Evolutionary conservation across 352 stramenopile genomes (phyloP).

Genomic region (Nothophytophthora sp.): DNA sequence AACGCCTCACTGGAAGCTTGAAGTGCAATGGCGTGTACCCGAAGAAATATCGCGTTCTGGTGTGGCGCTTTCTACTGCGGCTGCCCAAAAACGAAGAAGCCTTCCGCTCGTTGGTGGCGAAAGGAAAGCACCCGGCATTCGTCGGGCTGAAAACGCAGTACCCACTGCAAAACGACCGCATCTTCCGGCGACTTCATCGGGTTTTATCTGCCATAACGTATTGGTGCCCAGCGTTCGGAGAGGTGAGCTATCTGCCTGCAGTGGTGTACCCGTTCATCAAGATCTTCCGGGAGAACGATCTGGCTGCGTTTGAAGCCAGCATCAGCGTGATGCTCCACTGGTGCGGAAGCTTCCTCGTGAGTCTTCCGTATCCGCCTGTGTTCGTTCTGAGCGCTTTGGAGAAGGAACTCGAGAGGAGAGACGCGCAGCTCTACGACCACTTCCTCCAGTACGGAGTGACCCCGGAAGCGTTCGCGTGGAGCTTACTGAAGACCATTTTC

Average conservation of each 20-base stretch:
- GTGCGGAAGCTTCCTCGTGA: constrained; percentile 79
- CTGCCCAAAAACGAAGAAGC: constrained; percentile 85
- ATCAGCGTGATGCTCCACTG: constrained; percentile 87
- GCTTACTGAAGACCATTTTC: constrained; percentile 86
- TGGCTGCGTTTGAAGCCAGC: constrained; percentile 90
- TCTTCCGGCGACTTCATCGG: constrained; percentile 77
- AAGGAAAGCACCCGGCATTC: constrained; percentile 79
- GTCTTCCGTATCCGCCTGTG: constrained; percentile 82
- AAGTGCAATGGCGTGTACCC: constrained; percentile 77
- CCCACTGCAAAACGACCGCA: constrained; percentile 70
- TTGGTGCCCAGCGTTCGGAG: constrained; percentile 91
- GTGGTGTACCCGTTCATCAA: constrained; percentile 91
- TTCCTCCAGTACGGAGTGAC: constrained; percentile 65
- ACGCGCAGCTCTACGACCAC: constrained; percentile 78
- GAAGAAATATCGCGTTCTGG: constrained; percentile 79
- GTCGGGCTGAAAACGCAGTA: constrained; percentile 71
- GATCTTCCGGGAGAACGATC: constrained; percentile 83
- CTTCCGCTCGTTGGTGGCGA: constrained; percentile 71
- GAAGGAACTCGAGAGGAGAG: constrained; percentile 60
- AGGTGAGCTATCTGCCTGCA: constrained; percentile 80
- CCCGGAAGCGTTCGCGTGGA: constrained; percentile 81
- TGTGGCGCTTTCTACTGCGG: constrained; percentile 83
- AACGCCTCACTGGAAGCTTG: constrained; percentile 62
- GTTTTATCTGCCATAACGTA: constrained; percentile 86
- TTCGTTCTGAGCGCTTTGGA: constrained; percentile 72